These are phyloP conservation scores for Neurospora sp. DNA, from an alignment of 495 filamentous ascomycete species.

Conservation along the genomic window DNA sequence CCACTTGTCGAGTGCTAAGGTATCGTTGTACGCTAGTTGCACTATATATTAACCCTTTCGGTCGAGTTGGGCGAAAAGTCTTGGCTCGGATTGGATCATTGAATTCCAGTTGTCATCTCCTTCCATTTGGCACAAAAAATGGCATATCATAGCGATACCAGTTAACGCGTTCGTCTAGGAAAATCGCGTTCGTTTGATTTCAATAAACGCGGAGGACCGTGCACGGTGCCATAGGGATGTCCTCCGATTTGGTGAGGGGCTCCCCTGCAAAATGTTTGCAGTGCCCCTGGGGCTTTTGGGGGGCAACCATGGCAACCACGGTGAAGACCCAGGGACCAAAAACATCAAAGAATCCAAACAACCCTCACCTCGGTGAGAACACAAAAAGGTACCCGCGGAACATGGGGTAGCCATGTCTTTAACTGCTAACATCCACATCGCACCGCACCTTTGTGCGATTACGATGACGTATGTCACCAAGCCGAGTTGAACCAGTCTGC, in stretches of 20 bases:
- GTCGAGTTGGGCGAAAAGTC: background rate
- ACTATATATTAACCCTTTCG: background rate
- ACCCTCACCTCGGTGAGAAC: background rate
- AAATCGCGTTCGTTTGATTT: background rate
- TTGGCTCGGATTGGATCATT: background rate
- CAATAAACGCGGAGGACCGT: background rate
- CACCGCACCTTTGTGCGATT: background rate
- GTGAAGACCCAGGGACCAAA: background rate
- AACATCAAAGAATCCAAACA: background rate
- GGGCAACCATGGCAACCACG: background rate
- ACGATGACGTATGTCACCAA: background rate
- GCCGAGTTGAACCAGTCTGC: background rate
- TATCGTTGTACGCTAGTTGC: background rate
- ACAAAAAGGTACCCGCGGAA: background rate
- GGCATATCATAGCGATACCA: background rate
- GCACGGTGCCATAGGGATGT: background rate
- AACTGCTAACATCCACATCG: background rate
- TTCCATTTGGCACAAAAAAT: background rate
- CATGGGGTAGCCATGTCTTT: background rate
- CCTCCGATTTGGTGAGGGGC: background rate
- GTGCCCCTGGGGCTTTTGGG: background rate
- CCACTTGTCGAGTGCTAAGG: background rate
- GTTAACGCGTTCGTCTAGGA: background rate
- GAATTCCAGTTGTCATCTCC: background rate
- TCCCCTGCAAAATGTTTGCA: background rate